phyloP scores from a whole-genome alignment of 2,329 filamentous ascomycete species.

The Taxawa tesnikishii region DNA sequence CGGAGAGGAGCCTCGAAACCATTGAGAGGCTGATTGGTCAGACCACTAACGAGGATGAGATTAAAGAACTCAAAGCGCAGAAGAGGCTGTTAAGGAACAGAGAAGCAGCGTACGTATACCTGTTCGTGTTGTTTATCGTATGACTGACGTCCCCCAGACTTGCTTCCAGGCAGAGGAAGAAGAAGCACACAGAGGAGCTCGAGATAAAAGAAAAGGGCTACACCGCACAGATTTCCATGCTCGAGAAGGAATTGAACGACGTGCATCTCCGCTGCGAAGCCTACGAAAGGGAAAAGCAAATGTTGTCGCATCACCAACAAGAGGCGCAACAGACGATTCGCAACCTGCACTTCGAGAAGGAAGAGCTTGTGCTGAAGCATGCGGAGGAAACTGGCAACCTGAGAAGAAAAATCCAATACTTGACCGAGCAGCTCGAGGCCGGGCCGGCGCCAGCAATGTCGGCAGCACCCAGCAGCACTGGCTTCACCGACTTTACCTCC shows the following conservation, averaged over 20 bases:
- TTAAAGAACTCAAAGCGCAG: conserved; percentile 97
- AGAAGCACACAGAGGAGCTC: conserved; percentile 91
- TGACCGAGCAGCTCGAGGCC: conserved; percentile 62
- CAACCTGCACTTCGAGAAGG: conserved; percentile 70
- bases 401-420: conserved; percentile 79
- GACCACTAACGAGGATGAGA: conserved; percentile 79
- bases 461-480: conserved; percentile 43
- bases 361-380: conserved; percentile 78
- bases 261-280: conserved; percentile 43
- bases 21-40: conserved; percentile 87
- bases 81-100: conserved; percentile 90
- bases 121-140: conserved; percentile 5
- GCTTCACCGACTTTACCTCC: conserved; percentile 59
- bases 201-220: conserved; percentile 95
- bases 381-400: conserved; percentile 84
- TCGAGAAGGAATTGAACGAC: conserved; percentile 65
- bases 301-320: conserved; percentile 58
- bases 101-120: conserved; percentile 69
- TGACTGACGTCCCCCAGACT: conserved; percentile 44
- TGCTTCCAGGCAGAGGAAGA: conserved; percentile 94
- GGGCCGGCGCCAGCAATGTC: conserved; percentile 27
- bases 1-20: conserved; percentile 83
- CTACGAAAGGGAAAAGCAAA: conserved; percentile 17
- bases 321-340: conserved; percentile 65
- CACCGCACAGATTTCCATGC: conserved; percentile 59